Base-by-base conservation (phyloP, 345 rosid genomes). In the Gossypium rotundifolium region DNA sequence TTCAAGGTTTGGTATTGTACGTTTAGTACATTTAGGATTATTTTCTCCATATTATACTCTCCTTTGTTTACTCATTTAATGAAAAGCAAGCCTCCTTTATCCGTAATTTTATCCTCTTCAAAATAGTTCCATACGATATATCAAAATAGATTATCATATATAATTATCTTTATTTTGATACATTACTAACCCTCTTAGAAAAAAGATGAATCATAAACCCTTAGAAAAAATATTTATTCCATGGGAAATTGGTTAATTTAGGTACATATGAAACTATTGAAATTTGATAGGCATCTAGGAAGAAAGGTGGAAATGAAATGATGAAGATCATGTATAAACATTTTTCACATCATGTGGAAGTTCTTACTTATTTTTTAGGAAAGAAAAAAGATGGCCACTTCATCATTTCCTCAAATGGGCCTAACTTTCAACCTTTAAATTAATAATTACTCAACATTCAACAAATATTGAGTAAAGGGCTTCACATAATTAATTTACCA, bases 401-500 rank as follows among this genome's bases (percentile, higher is more conserved):
- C 51, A 64, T 42, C 69, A 9, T 64, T 64, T 46, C 49, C 40
- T 2, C 45, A 8, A n/a, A 64, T 64, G 68, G n/a, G 70, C 46
- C 14, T 17, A 29, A 0, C 45, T 29, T 13, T 62, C 67, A 16
- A 17, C 10, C 49, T 40, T 40, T 11, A 3, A 61, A 14, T 11
- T 27, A 27, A 27, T 27, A 7, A 17, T 25, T 13, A 29, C 3
- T 46, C 51, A 61, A 1, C 11, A 0, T 33, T 33, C 7, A 33
- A 33, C 38, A 33, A 33, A 0, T 6, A 38, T 45, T 22, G 46
- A 20, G 4, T 11, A 7, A 46, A 45, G 54, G 11, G 8, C 17
- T 66, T 66, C 4, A 11, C 38, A 33, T 33, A n/a, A 45, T 66
- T 66, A 66, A 11, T 66, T 66, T 66, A 66, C 9, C 16, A 66